Base-by-base conservation (phyloP, 2,329 filamentous ascomycete genomes). In the Plenodomus biglobosus region DNA sequence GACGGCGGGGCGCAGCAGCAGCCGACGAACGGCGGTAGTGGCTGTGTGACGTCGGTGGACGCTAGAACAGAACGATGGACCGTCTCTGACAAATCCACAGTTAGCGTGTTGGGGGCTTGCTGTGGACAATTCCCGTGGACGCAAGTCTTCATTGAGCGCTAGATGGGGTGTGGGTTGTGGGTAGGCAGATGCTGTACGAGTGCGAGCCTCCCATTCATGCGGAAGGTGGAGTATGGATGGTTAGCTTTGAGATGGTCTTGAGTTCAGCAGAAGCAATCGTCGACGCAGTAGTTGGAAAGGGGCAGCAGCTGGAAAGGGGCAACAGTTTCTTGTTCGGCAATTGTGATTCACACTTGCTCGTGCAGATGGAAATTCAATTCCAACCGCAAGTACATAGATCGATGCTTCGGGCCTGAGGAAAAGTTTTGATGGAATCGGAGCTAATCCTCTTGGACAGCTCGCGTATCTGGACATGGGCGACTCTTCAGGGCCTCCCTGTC, bases 381-480 rank as follows among this genome's bases (percentile, higher is more conserved):
- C n/a, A n/a, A n/a, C n/a, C n/a, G n/a, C n/a, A 36, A 18, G 7
- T 36, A 36, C 15, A 7, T 51, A n/a, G n/a, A n/a, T 48, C 44
- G 20, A 32, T 42, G 20, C 42, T 37, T 39, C 35, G 39, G 32
- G 27, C 21, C 41, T 44, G 21, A 24, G 13, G n/a, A 44, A 17
- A 27, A 37, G 41, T 38, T 44, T 43, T 24, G 44, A 52, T 50
- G 27, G 44, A 46, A 58, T 55, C 52, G 52, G 24, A 7, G 44
- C 55, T 55, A 58, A 18, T 10, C 52, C 47, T 20, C 40, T 52
- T 50, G 15, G 27, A 16, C 16, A 2, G 6, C 34, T 58, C 55
- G 55, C 55, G 46, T 58, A 58, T 58, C 55, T 58, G 16, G 19
- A 19, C 18, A 22, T 38, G 13, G 11, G 17, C 3, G 19, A 13